phyloP scores from a whole-genome alignment of 495 filamentous ascomycete species.

The Immersiella caudata region DNA sequence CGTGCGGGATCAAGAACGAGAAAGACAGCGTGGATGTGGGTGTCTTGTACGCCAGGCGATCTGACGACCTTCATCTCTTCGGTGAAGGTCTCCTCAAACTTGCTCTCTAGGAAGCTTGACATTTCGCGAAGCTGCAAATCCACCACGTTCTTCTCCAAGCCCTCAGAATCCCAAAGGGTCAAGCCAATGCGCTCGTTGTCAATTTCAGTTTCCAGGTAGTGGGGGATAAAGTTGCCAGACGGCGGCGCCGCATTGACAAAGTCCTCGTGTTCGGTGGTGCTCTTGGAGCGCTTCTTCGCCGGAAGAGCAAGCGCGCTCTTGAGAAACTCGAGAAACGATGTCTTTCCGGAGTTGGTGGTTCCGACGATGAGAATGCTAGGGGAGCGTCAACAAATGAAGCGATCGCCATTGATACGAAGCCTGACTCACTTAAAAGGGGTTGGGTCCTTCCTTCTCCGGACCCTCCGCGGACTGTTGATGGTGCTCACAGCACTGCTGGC shows the following conservation, averaged over 20 bases:
- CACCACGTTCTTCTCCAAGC: constrained; percentile 89
- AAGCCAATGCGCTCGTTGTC: constrained; percentile 90
- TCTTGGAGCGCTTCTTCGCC: constrained; percentile 67
- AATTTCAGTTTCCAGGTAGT: constrained; percentile 94
- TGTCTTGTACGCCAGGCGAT: constrained; percentile 90
- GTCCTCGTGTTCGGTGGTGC: constrained; percentile 53
- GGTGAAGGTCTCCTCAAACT: constrained; percentile 96
- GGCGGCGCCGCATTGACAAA: constrained; percentile 52
- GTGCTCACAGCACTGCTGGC: constrained; percentile 90
- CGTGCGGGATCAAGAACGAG: constrained; percentile 86
- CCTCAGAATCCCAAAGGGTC: constrained; percentile 94
- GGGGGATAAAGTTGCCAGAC: constrained; percentile 70
- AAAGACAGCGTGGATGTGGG: constrained; percentile 96
- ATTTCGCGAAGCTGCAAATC: constrained; percentile 93
- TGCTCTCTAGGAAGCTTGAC: constrained; percentile 89
- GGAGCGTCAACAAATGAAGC: constrained; percentile 16
- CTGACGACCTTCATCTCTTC: constrained; percentile 98
- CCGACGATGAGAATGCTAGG: constrained; percentile 86
- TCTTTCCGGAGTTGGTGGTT: constrained; percentile 87
- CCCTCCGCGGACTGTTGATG: constrained; percentile 89
- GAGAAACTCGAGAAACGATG: constrained; percentile 95
- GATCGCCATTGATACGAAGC: no score
- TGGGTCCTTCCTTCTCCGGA: constrained; percentile 93
- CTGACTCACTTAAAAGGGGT: constrained; percentile 93
- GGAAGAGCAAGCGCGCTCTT: constrained; percentile 80